Conservation (phyloP, 106 monocot genomes). For the Hemerocallis citrina region DNA sequence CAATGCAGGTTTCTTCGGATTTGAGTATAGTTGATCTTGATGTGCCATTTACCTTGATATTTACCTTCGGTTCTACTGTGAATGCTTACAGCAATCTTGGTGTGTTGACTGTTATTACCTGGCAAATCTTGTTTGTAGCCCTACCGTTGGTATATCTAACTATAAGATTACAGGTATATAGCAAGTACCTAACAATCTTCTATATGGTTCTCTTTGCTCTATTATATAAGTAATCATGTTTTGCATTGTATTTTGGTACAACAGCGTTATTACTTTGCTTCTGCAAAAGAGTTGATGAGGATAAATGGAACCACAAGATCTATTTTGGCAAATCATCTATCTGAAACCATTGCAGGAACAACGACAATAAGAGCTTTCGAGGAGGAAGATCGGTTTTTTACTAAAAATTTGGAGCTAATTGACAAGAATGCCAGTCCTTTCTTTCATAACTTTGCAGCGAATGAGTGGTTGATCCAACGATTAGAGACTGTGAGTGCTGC, state of each 20-base stretch:
- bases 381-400: conserved; percentile 59
- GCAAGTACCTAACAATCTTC: background rate
- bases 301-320: conserved; percentile 96
- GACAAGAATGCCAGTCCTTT: conserved; percentile 79
- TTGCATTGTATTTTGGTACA: background rate
- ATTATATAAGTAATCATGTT: conserved; percentile 17
- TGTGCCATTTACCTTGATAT: conserved; percentile 71
- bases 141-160: conserved; percentile 61
- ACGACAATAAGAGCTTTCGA: conserved; percentile 78
- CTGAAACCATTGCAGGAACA: conserved; percentile 80
- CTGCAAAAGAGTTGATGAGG: conserved; percentile 94
- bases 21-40: conserved; percentile 88
- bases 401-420: conserved; percentile 42
- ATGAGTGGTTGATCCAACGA: conserved; percentile 79
- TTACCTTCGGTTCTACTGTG: conserved; percentile 49
- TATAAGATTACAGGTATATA: conserved; percentile 70
- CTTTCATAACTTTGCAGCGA: conserved; percentile 69
- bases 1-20: conserved; percentile 81
- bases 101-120: conserved; percentile 70
- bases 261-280: conserved; percentile 77
- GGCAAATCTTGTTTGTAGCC: conserved; percentile 81
- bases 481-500: conserved; percentile 82
- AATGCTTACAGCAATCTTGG: conserved; percentile 78
- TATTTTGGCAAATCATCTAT: conserved; percentile 75
- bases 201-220: too few relatives aligned